A percentile compares a stretch with the other conserved stretches of the same genome.
These are phyloP conservation scores for Rhododendron kiyosumense DNA, from an alignment of 148 eudicot genomes.

Conservation along the genomic window DNA sequence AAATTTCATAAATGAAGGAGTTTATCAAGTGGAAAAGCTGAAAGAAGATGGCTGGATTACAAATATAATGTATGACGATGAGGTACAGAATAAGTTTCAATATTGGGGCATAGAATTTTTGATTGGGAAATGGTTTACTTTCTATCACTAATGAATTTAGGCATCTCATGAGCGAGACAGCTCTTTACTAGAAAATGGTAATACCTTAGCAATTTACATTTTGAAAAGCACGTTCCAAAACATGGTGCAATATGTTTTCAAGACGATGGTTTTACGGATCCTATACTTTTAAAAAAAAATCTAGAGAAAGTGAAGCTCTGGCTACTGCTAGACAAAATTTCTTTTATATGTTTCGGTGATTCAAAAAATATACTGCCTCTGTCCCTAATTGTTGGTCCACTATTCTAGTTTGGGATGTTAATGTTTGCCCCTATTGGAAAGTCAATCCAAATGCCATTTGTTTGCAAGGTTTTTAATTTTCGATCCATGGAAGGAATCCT, in stretches of 20 bases:
- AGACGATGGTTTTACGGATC: background rate
- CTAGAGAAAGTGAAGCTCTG: background rate
- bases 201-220: background rate
- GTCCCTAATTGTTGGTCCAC: background rate
- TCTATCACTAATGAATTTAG: background rate
- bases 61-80: slow-evolving; percentile 84
- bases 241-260: background rate
- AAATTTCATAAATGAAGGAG: slow-evolving; percentile 82
- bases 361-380: background rate
- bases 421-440: background rate
- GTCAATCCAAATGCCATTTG: too few relatives aligned
- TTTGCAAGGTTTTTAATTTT: too few relatives aligned
- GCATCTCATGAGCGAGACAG: background rate
- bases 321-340: background rate
- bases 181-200: background rate
- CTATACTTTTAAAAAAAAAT: background rate
- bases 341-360: background rate
- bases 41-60: slow-evolving; percentile 95
- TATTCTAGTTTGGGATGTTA: background rate
- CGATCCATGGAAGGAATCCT: too few relatives aligned
- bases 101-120: background rate
- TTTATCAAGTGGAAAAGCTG: slow-evolving; percentile 65
- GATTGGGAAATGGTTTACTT: background rate
- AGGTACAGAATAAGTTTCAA: slow-evolving; percentile 38
- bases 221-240: background rate